phyloP scores from a whole-genome alignment of 73 alveolate species.

The Tetrahymena malaccensis region DNA sequence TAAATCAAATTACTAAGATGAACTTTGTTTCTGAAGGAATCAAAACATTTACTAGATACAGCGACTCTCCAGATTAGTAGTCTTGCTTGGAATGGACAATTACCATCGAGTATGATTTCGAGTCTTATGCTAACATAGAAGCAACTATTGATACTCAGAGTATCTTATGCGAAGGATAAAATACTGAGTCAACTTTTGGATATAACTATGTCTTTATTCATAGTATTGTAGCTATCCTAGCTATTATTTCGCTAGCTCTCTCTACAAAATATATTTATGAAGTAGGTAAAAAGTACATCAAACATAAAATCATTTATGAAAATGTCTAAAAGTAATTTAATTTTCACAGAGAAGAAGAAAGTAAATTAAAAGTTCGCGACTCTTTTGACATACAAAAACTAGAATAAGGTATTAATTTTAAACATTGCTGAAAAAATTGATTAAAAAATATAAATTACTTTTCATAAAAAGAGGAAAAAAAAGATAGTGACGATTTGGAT shows the following conservation, averaged over 20 bases:
- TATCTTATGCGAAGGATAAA: not conserved
- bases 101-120: conserved; percentile 10
- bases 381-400: not conserved
- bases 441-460: not conserved
- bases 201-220: conserved; percentile 19
- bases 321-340: conserved; percentile 7
- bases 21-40: conserved; percentile 10
- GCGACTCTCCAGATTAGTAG: conserved; percentile 1
- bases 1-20: not conserved
- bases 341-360: not conserved
- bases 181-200: not conserved
- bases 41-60: not conserved
- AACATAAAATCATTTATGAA: conserved; percentile 3
- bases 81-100: conserved; percentile 23
- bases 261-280: conserved; percentile 18
- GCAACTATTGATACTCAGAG: not conserved
- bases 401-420: not conserved
- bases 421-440: not conserved
- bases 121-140: not conserved
- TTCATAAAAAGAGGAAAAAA: not conserved
- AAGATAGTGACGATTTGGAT: not conserved
- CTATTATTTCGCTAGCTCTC: not conserved
- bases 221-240: conserved; percentile 13
- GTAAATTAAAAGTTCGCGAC: not conserved
- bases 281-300: conserved; percentile 6